Conservation (phyloP, 495 filamentous ascomycete genomes). For the Rhypophila decipiens region DNA sequence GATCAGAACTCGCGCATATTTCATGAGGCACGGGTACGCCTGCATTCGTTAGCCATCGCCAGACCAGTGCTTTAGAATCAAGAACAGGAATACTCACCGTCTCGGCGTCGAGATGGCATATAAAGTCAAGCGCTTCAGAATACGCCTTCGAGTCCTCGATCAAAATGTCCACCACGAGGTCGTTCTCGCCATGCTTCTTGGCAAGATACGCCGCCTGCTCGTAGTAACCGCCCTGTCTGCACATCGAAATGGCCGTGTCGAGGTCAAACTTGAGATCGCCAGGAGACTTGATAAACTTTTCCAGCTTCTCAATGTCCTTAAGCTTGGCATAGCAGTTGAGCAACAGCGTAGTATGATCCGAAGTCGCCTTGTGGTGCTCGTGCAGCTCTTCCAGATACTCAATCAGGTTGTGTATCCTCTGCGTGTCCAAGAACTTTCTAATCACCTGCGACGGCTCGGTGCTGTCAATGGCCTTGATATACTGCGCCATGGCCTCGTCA, state of each 20-base stretch:
- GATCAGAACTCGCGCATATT: constrained; percentile 84
- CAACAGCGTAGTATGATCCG: constrained; percentile 92
- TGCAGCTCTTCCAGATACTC: constrained; percentile 96
- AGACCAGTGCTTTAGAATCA: not conserved
- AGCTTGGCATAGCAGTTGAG: constrained; percentile 97
- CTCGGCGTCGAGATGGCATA: constrained; percentile 81
- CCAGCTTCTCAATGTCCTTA: constrained; percentile 91
- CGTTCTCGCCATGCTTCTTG: constrained; percentile 88
- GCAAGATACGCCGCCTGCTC: constrained; percentile 95
- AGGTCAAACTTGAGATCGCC: constrained; percentile 94
- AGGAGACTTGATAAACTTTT: constrained; percentile 92
- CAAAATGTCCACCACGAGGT: constrained; percentile 88
- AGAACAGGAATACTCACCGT: constrained; percentile 41
- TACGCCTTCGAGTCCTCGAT: constrained; percentile 93
- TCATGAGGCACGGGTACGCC: constrained; percentile 89
- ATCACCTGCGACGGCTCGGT: constrained; percentile 94
- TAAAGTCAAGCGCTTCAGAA: constrained; percentile 80
- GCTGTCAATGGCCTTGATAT: constrained; percentile 90
- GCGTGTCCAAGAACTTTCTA: constrained; percentile 91
- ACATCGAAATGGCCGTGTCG: constrained; percentile 97
- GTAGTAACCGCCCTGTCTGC: constrained; percentile 94
- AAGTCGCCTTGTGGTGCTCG: constrained; percentile 85
- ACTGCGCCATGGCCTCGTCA: constrained; percentile 97
- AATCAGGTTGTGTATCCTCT: constrained; percentile 93
- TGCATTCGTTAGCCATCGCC: constrained; percentile 31